Evolutionary conservation across 1,284 basidiomycete genomes (phyloP).

Genomic region (Caloboletus inedulis): DNA sequence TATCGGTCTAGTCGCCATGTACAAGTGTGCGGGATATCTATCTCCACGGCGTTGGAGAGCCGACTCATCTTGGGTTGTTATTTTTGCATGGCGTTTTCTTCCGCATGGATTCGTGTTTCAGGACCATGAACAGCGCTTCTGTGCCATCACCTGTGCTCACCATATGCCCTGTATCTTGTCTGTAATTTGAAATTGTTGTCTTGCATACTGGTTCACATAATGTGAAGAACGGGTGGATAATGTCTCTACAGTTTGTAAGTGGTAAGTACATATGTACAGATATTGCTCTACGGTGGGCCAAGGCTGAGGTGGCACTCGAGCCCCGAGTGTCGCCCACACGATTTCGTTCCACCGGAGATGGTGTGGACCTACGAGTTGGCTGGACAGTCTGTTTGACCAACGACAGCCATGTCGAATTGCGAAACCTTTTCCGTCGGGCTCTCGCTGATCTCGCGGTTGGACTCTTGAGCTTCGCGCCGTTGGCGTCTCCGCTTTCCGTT

Average conservation of each 20-base stretch:
- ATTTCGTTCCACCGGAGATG: background rate
- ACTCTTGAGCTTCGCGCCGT: slow-evolving; percentile 20
- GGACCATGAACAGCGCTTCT: background rate
- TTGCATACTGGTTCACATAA: background rate
- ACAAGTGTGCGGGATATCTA: background rate
- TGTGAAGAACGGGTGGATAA: background rate
- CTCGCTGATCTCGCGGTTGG: background rate
- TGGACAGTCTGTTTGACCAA: background rate
- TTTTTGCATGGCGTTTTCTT: background rate
- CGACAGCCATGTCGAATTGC: background rate
- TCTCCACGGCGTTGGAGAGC: too few species aligned
- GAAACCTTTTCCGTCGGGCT: slow-evolving; percentile 8
- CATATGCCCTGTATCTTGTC: background rate
- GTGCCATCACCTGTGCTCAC: background rate
- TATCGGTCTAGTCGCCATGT: slow-evolving; percentile 14
- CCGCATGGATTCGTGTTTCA: background rate
- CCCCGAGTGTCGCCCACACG: background rate
- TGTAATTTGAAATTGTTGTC: background rate
- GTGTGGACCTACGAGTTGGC: background rate
- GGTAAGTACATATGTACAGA: background rate
- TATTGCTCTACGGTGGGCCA: background rate
- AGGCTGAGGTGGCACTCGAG: too few species aligned
- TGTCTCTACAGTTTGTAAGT: background rate
- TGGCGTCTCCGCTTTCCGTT: slow-evolving; percentile 35
- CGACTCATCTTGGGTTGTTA: background rate